These are phyloP conservation scores for Chaetomium fimeti DNA, from an alignment of 495 filamentous ascomycete species.

Conservation along the genomic window DNA sequence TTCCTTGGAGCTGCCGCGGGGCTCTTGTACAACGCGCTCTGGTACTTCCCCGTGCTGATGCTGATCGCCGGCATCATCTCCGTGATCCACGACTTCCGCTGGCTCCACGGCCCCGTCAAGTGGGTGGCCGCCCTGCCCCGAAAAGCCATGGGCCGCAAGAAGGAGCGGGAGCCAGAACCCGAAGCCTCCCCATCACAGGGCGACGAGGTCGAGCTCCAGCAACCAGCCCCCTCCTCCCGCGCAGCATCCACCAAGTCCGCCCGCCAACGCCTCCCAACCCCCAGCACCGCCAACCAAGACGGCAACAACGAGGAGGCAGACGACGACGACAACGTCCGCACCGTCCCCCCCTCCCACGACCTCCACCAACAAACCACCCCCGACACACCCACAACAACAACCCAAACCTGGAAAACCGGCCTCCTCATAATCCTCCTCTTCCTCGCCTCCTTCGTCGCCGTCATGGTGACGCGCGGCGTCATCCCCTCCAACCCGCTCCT, in stretches of 20 bases:
- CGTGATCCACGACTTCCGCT: conserved; percentile 61
- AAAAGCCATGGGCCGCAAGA: conserved; percentile 13
- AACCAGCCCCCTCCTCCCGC: conserved; percentile 3
- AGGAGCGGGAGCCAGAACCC: not conserved
- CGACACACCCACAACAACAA: conserved; percentile 5
- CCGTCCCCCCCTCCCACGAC: conserved; percentile 34
- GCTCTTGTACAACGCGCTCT: conserved; percentile 71
- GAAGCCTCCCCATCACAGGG: not conserved
- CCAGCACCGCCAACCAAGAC: not conserved
- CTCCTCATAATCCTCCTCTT: conserved; percentile 51
- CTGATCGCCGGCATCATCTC: conserved; percentile 54
- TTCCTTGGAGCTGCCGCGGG: conserved; percentile 66
- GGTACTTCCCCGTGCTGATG: conserved; percentile 80
- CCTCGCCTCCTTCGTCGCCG: conserved; percentile 57
- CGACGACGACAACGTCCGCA: conserved; percentile 20
- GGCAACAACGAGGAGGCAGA: not conserved
- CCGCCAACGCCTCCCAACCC: conserved; percentile 58
- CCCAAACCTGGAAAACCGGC: conserved; percentile 49
- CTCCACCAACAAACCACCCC: not conserved
- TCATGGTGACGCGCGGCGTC: conserved; percentile 58
- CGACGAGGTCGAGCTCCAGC: conserved; percentile 3
- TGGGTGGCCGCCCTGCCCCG: conserved; percentile 15
- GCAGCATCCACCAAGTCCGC: conserved; percentile 50
- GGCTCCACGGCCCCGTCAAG: conserved; percentile 37
- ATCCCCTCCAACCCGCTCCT: conserved; percentile 47